Conservation (phyloP, 148 eudicot genomes). For the Persicaria maculosa region DNA sequence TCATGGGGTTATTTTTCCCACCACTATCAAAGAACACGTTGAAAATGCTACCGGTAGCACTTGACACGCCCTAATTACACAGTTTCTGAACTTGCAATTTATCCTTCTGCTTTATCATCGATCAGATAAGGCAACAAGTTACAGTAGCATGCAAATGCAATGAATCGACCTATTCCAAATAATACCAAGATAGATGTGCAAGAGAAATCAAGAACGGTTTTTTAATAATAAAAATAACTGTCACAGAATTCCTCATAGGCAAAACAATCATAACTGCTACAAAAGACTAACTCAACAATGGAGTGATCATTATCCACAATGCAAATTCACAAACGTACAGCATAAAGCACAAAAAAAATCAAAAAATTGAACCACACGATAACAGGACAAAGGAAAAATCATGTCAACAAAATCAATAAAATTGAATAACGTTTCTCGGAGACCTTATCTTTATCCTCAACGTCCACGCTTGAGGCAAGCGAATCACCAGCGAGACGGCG, state of each 20-base stretch:
- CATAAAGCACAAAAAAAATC: neutral
- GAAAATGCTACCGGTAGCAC: neutral
- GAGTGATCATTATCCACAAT: neutral
- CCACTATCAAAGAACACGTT: neutral
- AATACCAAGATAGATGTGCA: too few species aligned
- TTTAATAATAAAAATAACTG: neutral
- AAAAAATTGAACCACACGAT: neutral
- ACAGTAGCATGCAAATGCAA: neutral
- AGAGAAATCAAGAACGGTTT: too few species aligned
- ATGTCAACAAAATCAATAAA: too few species aligned
- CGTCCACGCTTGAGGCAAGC: constrained; percentile 15
- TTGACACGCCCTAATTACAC: neutral
- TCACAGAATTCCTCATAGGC: neutral
- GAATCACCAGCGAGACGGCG: constrained; percentile 16
- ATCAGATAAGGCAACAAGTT: neutral
- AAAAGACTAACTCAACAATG: neutral
- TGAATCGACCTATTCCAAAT: neutral
- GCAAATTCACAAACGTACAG: neutral
- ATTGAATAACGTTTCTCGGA: neutral
- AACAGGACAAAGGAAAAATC: neutral
- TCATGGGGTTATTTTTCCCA: neutral
- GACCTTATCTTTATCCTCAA: constrained; percentile 39
- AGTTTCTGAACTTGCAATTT: neutral
- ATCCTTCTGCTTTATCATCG: neutral
- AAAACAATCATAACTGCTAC: neutral